Evolutionary conservation across 306 rosid species (phyloP).

Genomic region (Cajanus cajan): DNA sequence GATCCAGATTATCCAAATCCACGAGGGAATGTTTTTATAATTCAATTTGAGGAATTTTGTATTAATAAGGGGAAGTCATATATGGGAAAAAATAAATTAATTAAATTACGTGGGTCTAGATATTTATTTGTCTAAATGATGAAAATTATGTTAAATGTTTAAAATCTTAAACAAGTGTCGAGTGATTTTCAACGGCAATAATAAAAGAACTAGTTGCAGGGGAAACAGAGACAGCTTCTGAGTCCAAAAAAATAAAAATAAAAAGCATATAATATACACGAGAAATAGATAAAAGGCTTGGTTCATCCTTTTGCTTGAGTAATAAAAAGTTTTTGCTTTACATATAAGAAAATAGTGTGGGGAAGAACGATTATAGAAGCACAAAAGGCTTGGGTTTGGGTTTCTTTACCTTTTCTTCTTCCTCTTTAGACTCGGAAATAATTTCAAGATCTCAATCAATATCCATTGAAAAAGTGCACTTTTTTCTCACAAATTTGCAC

Average conservation of each 20-base stretch:
- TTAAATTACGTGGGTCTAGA: conserved; percentile 4
- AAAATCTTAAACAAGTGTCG: conserved; percentile 31
- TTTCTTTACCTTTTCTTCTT: conserved; percentile 21
- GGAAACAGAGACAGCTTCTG: conserved; percentile 55
- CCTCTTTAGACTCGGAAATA: background rate
- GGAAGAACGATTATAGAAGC: conserved; percentile 29
- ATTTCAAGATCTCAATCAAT: conserved; percentile 34
- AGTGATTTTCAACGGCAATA: conserved; percentile 57
- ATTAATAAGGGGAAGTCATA: conserved; percentile 8
- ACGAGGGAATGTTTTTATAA: background rate
- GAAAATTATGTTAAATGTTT: background rate
- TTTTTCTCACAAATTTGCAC: background rate
- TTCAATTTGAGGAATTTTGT: background rate
- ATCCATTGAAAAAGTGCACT: conserved; percentile 18
- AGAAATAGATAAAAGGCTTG: conserved; percentile 38
- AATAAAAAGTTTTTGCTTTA: conserved; percentile 42
- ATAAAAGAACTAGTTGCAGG: conserved; percentile 61
- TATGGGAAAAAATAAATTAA: conserved; percentile 1
- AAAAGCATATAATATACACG: conserved; percentile 7
- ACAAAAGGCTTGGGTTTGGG: background rate
- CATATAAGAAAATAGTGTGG: conserved; percentile 44
- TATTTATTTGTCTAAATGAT: background rate
- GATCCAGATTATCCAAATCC: conserved; percentile 34
- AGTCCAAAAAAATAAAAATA: background rate
- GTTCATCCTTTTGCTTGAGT: conserved; percentile 45